A percentile compares a stretch with the other conserved stretches of the same genome.
Evolutionary conservation across 2,329 filamentous ascomycete genomes (phyloP).

Genomic region (Tricladium varicosporioides): DNA sequence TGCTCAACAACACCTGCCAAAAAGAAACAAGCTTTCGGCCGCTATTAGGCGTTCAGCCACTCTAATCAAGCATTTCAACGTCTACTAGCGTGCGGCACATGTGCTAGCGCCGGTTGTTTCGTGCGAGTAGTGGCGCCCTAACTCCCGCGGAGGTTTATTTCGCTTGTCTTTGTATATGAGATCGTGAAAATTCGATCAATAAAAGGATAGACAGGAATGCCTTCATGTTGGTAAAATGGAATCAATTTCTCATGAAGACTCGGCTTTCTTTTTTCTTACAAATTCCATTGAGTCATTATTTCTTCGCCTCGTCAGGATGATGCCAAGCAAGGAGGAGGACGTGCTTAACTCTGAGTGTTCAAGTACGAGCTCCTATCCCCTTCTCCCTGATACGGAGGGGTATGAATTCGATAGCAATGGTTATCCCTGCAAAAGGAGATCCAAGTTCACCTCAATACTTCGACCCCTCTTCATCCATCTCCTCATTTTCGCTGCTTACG

Average conservation of each 20-base stretch:
- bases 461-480: slow-evolving; percentile 4
- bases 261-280: too few relatives aligned
- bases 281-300: background rate
- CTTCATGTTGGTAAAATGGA: background rate
- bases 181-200: too few relatives aligned
- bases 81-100: too few relatives aligned
- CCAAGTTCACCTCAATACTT: background rate
- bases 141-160: too few relatives aligned
- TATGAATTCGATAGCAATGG: background rate
- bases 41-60: too few relatives aligned
- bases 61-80: too few relatives aligned
- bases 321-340: background rate
- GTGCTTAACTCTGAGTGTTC: background rate
- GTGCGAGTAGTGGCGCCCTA: too few relatives aligned
- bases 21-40: too few relatives aligned
- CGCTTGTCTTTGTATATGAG: too few relatives aligned
- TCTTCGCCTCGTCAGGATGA: background rate
- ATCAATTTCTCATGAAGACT: background rate
- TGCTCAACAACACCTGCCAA: too few relatives aligned
- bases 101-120: too few relatives aligned
- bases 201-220: too few relatives aligned
- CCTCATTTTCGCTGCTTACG: slow-evolving; percentile 1
- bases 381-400: background rate
- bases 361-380: background rate
- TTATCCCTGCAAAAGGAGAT: background rate